Evolutionary conservation across 1,139 yeast species (phyloP).

Genomic region (Eremothecium cymbalariae): DNA sequence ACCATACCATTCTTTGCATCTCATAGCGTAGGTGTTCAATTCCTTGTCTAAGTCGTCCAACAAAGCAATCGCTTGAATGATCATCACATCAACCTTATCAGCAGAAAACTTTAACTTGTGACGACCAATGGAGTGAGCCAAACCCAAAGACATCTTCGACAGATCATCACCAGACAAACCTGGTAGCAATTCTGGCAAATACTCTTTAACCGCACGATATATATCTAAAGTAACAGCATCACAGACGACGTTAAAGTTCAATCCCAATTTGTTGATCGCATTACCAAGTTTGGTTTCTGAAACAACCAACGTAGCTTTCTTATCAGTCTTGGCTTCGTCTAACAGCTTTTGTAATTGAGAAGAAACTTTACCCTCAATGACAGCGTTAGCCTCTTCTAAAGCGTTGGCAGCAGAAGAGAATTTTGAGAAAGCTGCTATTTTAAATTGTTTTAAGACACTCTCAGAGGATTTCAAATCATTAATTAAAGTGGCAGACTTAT

Average conservation of each 20-base stretch:
- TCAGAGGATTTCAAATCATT: slow-evolving; percentile 78
- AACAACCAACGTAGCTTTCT: slow-evolving; percentile 83
- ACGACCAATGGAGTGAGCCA: slow-evolving; percentile 96
- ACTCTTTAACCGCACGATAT: slow-evolving; percentile 90
- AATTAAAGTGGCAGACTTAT: slow-evolving; percentile 69
- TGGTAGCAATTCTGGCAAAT: slow-evolving; percentile 87
- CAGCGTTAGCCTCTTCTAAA: slow-evolving; percentile 85
- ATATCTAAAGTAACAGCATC: slow-evolving; percentile 93
- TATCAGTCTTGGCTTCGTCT: slow-evolving; percentile 76
- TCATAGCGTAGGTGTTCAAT: slow-evolving; percentile 94
- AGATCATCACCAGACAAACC: slow-evolving; percentile 81
- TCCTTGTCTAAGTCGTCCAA: slow-evolving; percentile 96
- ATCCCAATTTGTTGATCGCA: slow-evolving; percentile 88
- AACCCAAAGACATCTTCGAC: slow-evolving; percentile 92
- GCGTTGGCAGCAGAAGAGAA: slow-evolving; percentile 94
- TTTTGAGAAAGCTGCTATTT: slow-evolving; percentile 91
- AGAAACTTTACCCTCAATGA: slow-evolving; percentile 90
- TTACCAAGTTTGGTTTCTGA: slow-evolving; percentile 95
- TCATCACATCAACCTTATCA: slow-evolving; percentile 97
- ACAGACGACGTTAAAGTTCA: slow-evolving; percentile 79
- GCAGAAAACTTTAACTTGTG: slow-evolving; percentile 96
- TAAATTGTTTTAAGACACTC: slow-evolving; percentile 70
- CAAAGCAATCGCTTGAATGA: slow-evolving; percentile 95
- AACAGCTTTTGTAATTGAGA: slow-evolving; percentile 70
- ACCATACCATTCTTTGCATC: slow-evolving; percentile 99